phyloP scores from a whole-genome alignment of 2,329 filamentous ascomycete species.

The Stachybotrys echinatus region DNA sequence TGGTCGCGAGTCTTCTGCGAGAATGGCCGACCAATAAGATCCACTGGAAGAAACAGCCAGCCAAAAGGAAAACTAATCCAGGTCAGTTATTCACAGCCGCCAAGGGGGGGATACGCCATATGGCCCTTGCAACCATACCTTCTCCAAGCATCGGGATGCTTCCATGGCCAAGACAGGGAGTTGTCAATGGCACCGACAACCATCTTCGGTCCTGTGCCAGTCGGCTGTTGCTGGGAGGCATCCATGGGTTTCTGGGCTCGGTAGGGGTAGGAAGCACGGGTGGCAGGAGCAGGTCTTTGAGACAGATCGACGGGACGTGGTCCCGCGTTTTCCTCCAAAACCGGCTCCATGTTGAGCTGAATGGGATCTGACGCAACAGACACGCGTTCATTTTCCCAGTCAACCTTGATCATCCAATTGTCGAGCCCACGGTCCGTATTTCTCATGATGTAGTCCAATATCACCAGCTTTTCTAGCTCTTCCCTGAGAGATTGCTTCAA shows the following conservation, averaged over 20 bases:
- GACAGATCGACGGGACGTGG: conserved; percentile 56
- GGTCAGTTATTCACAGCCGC: conserved; percentile 16
- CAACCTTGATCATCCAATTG: conserved; percentile 99
- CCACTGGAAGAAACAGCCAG: conserved; percentile 96
- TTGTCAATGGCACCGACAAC: conserved; percentile 94
- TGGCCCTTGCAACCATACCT: conserved; percentile 40
- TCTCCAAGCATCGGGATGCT: conserved; percentile 86
- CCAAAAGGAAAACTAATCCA: conserved; percentile 87
- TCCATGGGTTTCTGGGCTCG: conserved; percentile 80
- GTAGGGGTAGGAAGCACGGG: conserved; percentile 59
- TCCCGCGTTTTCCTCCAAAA: conserved; percentile 35
- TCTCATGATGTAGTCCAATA: conserved; percentile 97
- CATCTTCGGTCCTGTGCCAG: conserved; percentile 52
- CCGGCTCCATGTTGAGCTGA: conserved; percentile 56
- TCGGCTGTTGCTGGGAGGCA: conserved; percentile 49
- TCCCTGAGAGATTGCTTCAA: conserved; percentile 91
- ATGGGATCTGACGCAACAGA: conserved; percentile 80
- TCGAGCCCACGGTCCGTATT: conserved; percentile 95
- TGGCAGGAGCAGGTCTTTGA: conserved; percentile 33
- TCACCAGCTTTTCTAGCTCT: conserved; percentile 93
- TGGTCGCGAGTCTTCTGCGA: conserved; percentile 90
- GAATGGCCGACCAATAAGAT: conserved; percentile 92
- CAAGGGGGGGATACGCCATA: conserved; percentile 3
- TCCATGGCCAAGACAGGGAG: conserved; percentile 97
- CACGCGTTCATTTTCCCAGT: conserved; percentile 76